Evolutionary conservation across 1,139 yeast genomes (phyloP), one percentile per base, ranked within the genome.

Genomic region (Blastobotrys ciferrii): DNA sequence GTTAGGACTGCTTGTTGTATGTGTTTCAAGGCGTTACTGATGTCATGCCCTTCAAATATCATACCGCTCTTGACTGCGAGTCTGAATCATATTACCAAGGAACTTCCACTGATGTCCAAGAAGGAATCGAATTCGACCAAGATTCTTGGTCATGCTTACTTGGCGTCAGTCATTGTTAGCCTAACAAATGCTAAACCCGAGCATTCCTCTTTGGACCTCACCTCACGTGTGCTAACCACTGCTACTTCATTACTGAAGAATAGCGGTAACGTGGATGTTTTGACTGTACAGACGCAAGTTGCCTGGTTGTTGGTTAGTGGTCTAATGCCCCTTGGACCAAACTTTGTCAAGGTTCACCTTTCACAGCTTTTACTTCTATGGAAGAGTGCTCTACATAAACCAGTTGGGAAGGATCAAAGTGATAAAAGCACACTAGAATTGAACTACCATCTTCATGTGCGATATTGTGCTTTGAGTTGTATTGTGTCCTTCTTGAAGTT

Each of bases 271-370:
- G 63, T 63, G 3, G 56, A 54, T 12, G 57, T 60, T 2, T 63
- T 67, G 1, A 55, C 64, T 12, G 55, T 60, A 1, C 68, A 67
- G 49, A 59, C 63, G 12, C 66, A 66, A 41, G 63, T 63, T 1
- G 75, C 75, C 2, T 91, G 98, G 98, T 75, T 84, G 2, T 68
- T 88, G 18, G 69, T 92, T 36, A 74, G 84, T 46, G 95, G 97
- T 0, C 69, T 89, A 39, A 84, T 91, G 66, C 82, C 88, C 17
- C 78, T 84, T 51, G 83, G 85, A 42, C 76, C 78, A 11, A 74
- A 77, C 13, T 84, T 82, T 57, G 78, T 86, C 36, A 78, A 77
- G 55, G 76, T 86, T 53, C 87, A 87, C 61, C 75, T 88, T 2
- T 78, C 92, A 0, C 96, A 87, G 61, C 75, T 87, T 49, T 70